A percentile compares a stretch with the other conserved stretches of the same genome.
Conservation (phyloP, 192 early-diverging fungal genomes). For the Kappamyces sp. region DNA sequence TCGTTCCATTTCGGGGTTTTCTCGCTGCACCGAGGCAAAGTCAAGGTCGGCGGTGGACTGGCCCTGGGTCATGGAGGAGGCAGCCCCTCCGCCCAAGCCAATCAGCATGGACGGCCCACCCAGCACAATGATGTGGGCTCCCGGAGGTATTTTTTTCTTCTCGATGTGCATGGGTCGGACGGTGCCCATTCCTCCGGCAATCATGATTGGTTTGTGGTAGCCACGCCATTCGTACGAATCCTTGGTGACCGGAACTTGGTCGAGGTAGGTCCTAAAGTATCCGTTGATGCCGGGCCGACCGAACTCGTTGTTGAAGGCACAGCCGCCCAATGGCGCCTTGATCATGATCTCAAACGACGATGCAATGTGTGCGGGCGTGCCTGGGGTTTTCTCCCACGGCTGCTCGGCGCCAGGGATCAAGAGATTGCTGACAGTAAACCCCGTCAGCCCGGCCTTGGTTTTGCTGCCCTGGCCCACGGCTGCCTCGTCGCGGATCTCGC, state of each 20-base stretch:
- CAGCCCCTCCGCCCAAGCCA: slow-evolving; percentile 97
- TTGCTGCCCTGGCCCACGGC: slow-evolving; percentile 93
- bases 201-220: slow-evolving; percentile 99
- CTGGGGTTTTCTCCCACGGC: slow-evolving; percentile 84
- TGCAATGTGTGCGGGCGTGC: slow-evolving; percentile 85
- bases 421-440: slow-evolving; percentile 94
- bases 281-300: slow-evolving; percentile 91
- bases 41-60: slow-evolving; percentile 83
- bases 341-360: slow-evolving; percentile 97
- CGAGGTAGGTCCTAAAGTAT: slow-evolving; percentile 90
- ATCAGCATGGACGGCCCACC: slow-evolving; percentile 98
- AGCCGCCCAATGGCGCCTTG: slow-evolving; percentile 91
- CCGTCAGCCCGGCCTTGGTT: slow-evolving; percentile 91
- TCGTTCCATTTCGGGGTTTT: slow-evolving; percentile 99
- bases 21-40: slow-evolving; percentile 97
- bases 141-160: slow-evolving; percentile 80
- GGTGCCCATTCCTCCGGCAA: slow-evolving; percentile 94
- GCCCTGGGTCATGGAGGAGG: slow-evolving; percentile 89
- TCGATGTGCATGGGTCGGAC: slow-evolving; percentile 84
- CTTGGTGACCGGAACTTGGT: slow-evolving; percentile 28
- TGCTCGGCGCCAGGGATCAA: slow-evolving; percentile 82
- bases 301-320: slow-evolving; percentile 99
- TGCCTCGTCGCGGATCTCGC: slow-evolving; percentile 99
- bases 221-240: slow-evolving; percentile 74
- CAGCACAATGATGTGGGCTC: slow-evolving; percentile 75